phyloP scores from a whole-genome alignment of 192 early-diverging fungal species.

The Coemansia sp. region DNA sequence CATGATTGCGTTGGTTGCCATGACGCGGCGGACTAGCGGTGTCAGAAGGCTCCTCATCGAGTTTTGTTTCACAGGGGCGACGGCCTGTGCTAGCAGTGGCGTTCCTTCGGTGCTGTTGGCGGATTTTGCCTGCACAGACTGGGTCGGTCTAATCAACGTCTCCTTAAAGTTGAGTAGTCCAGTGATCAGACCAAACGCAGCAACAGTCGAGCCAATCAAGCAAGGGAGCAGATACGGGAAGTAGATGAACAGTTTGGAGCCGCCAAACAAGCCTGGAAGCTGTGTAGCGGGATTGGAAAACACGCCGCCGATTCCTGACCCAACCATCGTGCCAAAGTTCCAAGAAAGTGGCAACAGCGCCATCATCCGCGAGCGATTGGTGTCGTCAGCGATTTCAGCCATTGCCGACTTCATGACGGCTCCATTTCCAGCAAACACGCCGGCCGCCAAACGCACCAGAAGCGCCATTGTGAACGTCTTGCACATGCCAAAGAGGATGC shows the following conservation, averaged over 20 bases:
- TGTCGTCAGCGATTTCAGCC: slow-evolving; percentile 80
- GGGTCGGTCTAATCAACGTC: slow-evolving; percentile 23
- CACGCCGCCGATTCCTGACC: slow-evolving; percentile 76
- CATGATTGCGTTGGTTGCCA: slow-evolving; percentile 24
- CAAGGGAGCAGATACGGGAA: slow-evolving; percentile 89
- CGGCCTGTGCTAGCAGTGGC: slow-evolving; percentile 8
- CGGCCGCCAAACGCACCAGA: slow-evolving; percentile 60
- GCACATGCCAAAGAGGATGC: slow-evolving; percentile 70
- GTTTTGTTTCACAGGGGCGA: slow-evolving; percentile 6
- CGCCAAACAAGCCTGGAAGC: slow-evolving; percentile 65
- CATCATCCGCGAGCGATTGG: slow-evolving; percentile 78
- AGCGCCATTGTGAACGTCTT: slow-evolving; percentile 63
- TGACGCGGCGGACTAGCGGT: slow-evolving; percentile 13
- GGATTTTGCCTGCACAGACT: not conserved
- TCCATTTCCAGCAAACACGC: slow-evolving; percentile 71
- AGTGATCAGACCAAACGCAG: slow-evolving; percentile 62
- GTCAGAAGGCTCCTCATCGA: slow-evolving; percentile 18
- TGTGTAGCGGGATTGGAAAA: slow-evolving; percentile 70
- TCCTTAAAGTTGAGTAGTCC: slow-evolving; percentile 68
- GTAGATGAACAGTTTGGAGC: slow-evolving; percentile 59
- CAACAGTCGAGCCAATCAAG: slow-evolving; percentile 61
- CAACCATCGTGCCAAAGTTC: slow-evolving; percentile 64
- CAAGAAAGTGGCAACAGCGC: slow-evolving; percentile 70
- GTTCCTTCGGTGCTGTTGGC: slow-evolving; percentile 3
- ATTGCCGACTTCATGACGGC: slow-evolving; percentile 81